These are phyloP conservation scores for Hypomontagnella monticulosa DNA, from an alignment of 495 filamentous ascomycete species.

Conservation along the genomic window DNA sequence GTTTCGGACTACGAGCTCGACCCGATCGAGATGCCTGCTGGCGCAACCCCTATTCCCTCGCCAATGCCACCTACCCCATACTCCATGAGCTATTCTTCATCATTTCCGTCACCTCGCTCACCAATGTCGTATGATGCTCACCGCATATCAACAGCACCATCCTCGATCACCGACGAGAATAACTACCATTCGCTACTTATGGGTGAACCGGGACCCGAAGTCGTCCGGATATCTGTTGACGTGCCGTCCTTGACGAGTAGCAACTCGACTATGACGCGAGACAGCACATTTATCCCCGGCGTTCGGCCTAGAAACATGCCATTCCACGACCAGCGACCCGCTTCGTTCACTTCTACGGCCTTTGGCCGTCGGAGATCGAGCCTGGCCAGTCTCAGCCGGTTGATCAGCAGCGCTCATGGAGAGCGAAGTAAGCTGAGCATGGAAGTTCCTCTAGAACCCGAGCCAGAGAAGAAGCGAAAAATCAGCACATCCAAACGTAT, in stretches of 20 bases:
- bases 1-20: constrained; percentile 64
- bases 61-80: constrained; percentile 62
- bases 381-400: constrained; percentile 83
- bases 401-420: constrained; percentile 79
- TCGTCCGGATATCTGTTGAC: constrained; percentile 77
- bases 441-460: constrained; percentile 67
- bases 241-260: constrained; percentile 88
- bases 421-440: constrained; percentile 85
- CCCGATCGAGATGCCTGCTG: constrained; percentile 60
- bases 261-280: constrained; percentile 84
- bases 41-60: constrained; percentile 54
- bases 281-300: constrained; percentile 55
- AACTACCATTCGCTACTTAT: constrained; percentile 68
- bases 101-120: constrained; percentile 65
- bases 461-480: constrained; percentile 68
- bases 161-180: constrained; percentile 74
- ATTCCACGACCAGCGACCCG: constrained; percentile 68
- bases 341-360: constrained; percentile 73
- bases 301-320: constrained; percentile 48
- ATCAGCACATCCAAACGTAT: constrained; percentile 77
- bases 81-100: constrained; percentile 62
- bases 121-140: constrained; percentile 74
- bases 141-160: constrained; percentile 75
- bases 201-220: constrained; percentile 69
- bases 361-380: constrained; percentile 81